Evolutionary conservation across 352 stramenopile genomes (phyloP), one percentile per base, ranked within the genome.

Genomic region (Phytopythium vexans): DNA sequence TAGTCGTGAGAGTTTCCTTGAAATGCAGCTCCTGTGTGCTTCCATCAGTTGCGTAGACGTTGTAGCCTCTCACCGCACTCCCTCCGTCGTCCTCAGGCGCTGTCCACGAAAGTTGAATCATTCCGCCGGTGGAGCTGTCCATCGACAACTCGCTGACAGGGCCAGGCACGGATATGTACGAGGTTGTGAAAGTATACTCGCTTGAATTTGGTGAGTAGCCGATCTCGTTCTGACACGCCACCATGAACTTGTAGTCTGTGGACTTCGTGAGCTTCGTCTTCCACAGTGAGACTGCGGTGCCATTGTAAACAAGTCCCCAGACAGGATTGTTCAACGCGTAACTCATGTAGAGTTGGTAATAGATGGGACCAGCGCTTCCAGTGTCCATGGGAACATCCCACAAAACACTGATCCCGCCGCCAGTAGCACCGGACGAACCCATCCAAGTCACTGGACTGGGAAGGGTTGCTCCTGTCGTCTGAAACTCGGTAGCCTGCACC

Each of bases 281-380:
- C 75, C 75, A 87, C n/a, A 68, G 77, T 5, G 64, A 64, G 7
- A 49, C 74, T 1, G 36, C 54, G 1, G 72, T 81, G 34, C 31
- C 50, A 38, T 84, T 84, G 48, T 81, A 82, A 1, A 83, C 48
- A 4, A 81, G 63, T 4, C 43, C 37, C 73, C 73, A 89, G 5
- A 37, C 27, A 3, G 60, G 52, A 1, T 6, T 56, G 9, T 47
- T 46, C 1, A 49, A 6, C 5, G 34, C 49, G 34, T 58, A 47
- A 27, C 70, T 74, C 68, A 87, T 79, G 34, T 82, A 86, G 6
- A 89, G 36, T 44, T 87, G 71, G 41, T 83, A 87, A 27, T 62
- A 65, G 9, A 89, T 46, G 3, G 15, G 3, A 2, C 39, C 21
- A n/a, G 58, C 48, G 45, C 64, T 72, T 0, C 78, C 78, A 31